These are phyloP conservation scores for Aureobasidium leucospermi DNA, from an alignment of 2,329 filamentous ascomycete species.

Conservation along the genomic window DNA sequence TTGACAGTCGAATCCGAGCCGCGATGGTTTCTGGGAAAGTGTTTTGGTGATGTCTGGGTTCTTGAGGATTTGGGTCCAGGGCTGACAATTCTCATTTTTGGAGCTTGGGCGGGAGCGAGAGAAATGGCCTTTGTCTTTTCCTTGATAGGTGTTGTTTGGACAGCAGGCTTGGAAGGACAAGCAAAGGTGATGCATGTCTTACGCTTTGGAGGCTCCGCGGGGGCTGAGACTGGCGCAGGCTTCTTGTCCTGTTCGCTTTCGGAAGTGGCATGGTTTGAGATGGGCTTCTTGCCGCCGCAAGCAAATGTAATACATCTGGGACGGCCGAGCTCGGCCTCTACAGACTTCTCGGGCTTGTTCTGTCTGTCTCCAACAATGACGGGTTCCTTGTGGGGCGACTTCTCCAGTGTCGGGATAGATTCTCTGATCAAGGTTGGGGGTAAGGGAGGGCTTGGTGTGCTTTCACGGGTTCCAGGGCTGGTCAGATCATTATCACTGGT, in stretches of 20 bases:
- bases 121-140: conserved; percentile 31
- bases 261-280: conserved; percentile 27
- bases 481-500: conserved; percentile 85
- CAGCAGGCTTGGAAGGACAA: conserved; percentile 51
- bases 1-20: conserved; percentile 45
- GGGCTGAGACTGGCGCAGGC: conserved; percentile 16
- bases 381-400: conserved; percentile 31
- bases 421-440: conserved; percentile 46
- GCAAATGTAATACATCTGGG: conserved; percentile 92
- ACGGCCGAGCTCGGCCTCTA: conserved; percentile 60
- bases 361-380: conserved; percentile 32
- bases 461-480: conserved; percentile 72
- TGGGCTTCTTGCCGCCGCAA: conserved; percentile 59
- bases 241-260: conserved; percentile 23
- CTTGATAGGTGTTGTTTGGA: conserved; percentile 25
- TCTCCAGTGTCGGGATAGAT: conserved; percentile 32
- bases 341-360: conserved; percentile 42
- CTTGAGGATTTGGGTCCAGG: conserved; percentile 20
- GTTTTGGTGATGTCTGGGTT: conserved; percentile 24
- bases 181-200: conserved; percentile 66
- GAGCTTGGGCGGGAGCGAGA: conserved; percentile 30
- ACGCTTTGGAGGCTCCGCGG: conserved; percentile 39
- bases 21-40: conserved; percentile 31
- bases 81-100: conserved; percentile 2
- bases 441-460: conserved; percentile 80